phyloP scores from a whole-genome alignment of 78 protist species.

The Capsaspora owczarzaki region DNA sequence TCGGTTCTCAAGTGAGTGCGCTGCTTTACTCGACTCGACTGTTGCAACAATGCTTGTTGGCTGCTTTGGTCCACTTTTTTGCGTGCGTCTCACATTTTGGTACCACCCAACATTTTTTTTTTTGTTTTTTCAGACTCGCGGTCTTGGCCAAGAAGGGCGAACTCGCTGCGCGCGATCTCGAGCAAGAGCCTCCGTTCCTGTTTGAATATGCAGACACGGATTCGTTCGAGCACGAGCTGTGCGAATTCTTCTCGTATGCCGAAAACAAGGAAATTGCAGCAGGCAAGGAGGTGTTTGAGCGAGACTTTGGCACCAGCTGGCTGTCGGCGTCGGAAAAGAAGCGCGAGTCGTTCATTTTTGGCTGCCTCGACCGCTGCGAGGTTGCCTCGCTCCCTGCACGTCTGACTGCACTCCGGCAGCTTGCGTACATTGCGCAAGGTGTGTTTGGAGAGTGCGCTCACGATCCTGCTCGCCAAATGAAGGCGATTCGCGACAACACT shows the following conservation, averaged over 20 bases:
- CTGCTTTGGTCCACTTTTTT: no score
- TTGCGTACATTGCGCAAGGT: not conserved
- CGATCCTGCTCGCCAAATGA: no score
- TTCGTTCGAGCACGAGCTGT: not conserved
- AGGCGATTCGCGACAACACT: no score
- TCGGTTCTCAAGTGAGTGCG: no score
- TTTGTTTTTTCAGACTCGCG: not conserved
- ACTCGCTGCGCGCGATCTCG: not conserved
- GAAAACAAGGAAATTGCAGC: not conserved
- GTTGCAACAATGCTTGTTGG: no score
- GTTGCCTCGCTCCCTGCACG: not conserved
- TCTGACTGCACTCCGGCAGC: not conserved
- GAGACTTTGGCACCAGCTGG: not conserved
- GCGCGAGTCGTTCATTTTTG: not conserved
- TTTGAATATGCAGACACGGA: not conserved
- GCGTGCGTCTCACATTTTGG: no score
- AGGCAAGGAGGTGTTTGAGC: not conserved
- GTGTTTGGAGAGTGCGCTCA: not conserved
- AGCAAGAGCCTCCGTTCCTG: not conserved
- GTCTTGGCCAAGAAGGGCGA: not conserved
- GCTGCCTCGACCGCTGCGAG: not conserved
- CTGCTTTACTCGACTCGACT: no score
- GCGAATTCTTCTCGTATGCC: not conserved
- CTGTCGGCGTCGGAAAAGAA: not conserved
- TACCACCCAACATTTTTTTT: no score